These are phyloP conservation scores for Pythium plurisporium DNA, from an alignment of 352 stramenopile genomes.

Conservation along the genomic window DNA sequence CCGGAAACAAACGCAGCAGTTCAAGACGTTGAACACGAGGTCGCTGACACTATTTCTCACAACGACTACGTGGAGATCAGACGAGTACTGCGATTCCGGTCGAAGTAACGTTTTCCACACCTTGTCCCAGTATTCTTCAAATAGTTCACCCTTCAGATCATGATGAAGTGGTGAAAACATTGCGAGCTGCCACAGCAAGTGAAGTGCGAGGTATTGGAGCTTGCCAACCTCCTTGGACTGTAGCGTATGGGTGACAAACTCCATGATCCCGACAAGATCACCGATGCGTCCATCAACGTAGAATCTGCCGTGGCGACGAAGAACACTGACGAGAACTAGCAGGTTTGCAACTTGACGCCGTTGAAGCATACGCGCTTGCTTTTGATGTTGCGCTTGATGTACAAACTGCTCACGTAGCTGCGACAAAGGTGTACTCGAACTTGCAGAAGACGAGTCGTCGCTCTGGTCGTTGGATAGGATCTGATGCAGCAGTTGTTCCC, in stretches of 20 bases:
- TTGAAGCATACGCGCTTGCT: slow-evolving; percentile 7
- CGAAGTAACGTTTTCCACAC: slow-evolving; percentile 13
- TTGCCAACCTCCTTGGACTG: slow-evolving; percentile 15
- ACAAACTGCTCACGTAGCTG: slow-evolving; percentile 8
- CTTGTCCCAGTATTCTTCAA: slow-evolving; percentile 19
- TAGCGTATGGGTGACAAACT: slow-evolving; percentile 11
- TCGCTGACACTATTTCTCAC: slow-evolving; percentile 1
- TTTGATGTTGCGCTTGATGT: slow-evolving; percentile 6
- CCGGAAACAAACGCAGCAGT: slow-evolving; percentile 6
- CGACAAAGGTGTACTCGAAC: background rate
- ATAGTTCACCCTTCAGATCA: slow-evolving; percentile 21
- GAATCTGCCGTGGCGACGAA: slow-evolving; percentile 23
- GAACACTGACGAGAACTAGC: slow-evolving; percentile 10
- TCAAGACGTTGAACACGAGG: slow-evolving; percentile 12
- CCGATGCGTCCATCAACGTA: slow-evolving; percentile 18
- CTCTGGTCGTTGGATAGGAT: background rate
- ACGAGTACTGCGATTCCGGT: slow-evolving; percentile 14
- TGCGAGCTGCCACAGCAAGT: slow-evolving; percentile 20
- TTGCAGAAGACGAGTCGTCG: slow-evolving; percentile 4
- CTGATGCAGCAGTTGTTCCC: slow-evolving; percentile 21
- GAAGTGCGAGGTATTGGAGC: slow-evolving; percentile 13
- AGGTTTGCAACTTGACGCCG: slow-evolving; percentile 8
- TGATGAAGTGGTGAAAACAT: slow-evolving; percentile 9
- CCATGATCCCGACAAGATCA: slow-evolving; percentile 22
- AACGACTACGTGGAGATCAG: slow-evolving; percentile 1